Base-by-base conservation (phyloP, 306 rosid genomes). In the Aeschynomene evenia region DNA sequence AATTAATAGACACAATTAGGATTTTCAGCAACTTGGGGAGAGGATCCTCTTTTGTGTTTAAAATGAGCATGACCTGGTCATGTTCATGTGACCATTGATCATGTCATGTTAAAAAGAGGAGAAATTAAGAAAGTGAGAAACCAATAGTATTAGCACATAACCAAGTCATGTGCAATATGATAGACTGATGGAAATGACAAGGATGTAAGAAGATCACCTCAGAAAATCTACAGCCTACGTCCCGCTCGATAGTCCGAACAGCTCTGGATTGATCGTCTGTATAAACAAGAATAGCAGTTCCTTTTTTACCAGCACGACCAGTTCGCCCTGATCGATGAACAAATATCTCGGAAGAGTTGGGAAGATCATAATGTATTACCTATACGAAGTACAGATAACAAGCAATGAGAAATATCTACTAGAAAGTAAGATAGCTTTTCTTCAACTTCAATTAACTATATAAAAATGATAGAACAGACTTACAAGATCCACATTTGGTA, bases 231-330 rank as follows among this genome's bases (percentile, higher is more conserved):
- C 80, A 61, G 60, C 97, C 97, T 52, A 95, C 97, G 52, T 95
- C 99, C 43, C 90, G 88, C 81, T 95, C 99, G 68, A 95, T 91
- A 21, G 64, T 14, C 82, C 39, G 87, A 24, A 91, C 86, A 64
- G 86, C 81, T 85, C 90, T 89, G 16, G 82, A 10, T 76, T 95
- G 93, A 45, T 77, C 91, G 9, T 80, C 86, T 2, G 93, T 55
- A 81, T 95, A 76, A 23, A 95, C 74, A 61, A 89, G 87, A 82
- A 95, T 85, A 51, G 95, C 99, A 71, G 77, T 63, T 72, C 99
- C 99, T 80, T 85, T 95, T 89, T 86, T 95, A 68, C 99, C 99
- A 70, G 99, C 97, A 79, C 99, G 95, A 26, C 99, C 99, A 60
- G 99, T 95, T 66, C 99, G 82, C 42, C 99, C 99, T 2, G 99